Evolutionary conservation across 345 rosid genomes (phyloP), one percentile per base, ranked within the genome.

Genomic region (Linum lewisii): DNA sequence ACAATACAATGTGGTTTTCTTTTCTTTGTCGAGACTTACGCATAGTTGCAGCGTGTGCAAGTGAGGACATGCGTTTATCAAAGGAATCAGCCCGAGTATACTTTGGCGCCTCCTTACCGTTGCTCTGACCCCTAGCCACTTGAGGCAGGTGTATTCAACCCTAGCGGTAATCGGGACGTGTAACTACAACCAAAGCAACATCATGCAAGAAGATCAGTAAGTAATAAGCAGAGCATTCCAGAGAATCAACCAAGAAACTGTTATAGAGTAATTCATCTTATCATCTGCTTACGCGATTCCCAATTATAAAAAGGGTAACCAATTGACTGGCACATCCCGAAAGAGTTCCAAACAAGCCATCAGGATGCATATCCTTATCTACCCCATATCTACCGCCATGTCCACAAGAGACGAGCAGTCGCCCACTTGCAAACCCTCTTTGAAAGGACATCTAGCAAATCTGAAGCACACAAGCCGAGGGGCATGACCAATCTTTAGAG

Each of bases 401-500:
- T 38, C 15, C 45, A 38, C 45, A 38, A 38, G 45, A 38, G 15
- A 8, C 9, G 45, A 15, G 45, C 45, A 38, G 11, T 38, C 9
- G 16, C 14, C 45, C 13, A 38, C 45, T 38, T 15, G 45, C 13
- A 9, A 38, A 8, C 10, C 38, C 38, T 5, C 10, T 11, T 5
- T 6, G 5, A 11, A 5, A 34, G n/a, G n/a, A n/a, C n/a, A n/a
- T n/a, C n/a, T n/a, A n/a, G n/a, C 66, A 21, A 0, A 24, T 4
- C 19, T 34, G 13, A 62, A 62, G 2, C 54, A 22, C 10, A 21
- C 49, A 10, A 63, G 59, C 18, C 23, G 37, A 14, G 26, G 38
- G 24, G 51, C 66, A 19, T 57, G 22, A 38, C 8, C 16, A 34
- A 34, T 63, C 23, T 63, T 34, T 24, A 63, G 15, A 21, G n/a